Base-by-base conservation (phyloP, 1,284 basidiomycete genomes). In the Ustilago curta region DNA sequence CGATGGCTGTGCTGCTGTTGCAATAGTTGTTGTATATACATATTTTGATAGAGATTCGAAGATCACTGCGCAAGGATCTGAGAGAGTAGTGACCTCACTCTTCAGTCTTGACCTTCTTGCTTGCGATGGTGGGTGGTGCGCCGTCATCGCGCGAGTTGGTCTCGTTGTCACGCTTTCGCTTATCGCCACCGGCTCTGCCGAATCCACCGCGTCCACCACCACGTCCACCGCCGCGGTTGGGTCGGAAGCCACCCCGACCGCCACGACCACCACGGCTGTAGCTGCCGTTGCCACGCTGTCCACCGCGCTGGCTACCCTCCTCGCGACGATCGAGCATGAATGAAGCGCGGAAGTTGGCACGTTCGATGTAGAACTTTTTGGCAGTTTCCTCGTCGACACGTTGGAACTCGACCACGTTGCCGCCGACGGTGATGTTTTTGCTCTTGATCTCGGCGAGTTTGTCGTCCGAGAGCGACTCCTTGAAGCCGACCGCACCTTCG, bases 281-380 rank as follows among this genome's bases (percentile, higher is more conserved):
- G 29, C 84, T 69, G 29, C 84, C 68, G 1, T 80, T 66, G 45
- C 78, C 57, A 37, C 79, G 63, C 32, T 91, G 91, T 90, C 29
- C 90, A 69, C 31, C 90, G 70, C 92, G 86, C 59, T 66, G 66
- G 14, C 62, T 62, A 16, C 80, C 70, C 42, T 76, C 48, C 54
- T 83, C 80, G 23, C 81, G 76, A 60, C 70, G 69, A 50, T 91
- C 79, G 55, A 86, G 83, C 39, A 87, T 85, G 60, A 85, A 84
- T 49, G 85, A 84, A 14, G 86, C 88, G 61, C 88, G 86, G 84
- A 86, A 89, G 74, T 87, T 89, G 76, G 90, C 89, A 21, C 91
- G 90, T 11, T 90, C 88, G 76, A 94, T 91, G 79, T 91, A 91
- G 84, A 83, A 83, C 56, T 93, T 91, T 77, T 91, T 91, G 57